These are phyloP conservation scores for Rhizopus sp. DNA, from an alignment of 371 early-diverging fungal genomes.

Conservation along the genomic window DNA sequence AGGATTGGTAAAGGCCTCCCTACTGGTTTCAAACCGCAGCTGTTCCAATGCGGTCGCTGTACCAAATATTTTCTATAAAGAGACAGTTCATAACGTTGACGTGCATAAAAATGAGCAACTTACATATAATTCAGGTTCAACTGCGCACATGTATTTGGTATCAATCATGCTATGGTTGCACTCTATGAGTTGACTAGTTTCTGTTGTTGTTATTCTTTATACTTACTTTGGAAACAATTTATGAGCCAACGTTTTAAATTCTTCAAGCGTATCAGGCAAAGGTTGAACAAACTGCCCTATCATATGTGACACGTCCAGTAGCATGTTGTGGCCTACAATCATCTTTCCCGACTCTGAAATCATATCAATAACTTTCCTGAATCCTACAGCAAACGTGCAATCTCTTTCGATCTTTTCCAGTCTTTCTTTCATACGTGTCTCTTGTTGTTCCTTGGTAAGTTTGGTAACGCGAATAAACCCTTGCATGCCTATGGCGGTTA, in stretches of 20 bases:
- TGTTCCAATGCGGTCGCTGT: conserved; percentile 39
- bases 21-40: conserved; percentile 43
- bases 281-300: conserved; percentile 69
- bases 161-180: conserved; percentile 65
- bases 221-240: conserved; percentile 60
- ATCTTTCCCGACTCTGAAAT: conserved; percentile 70
- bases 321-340: conserved; percentile 85
- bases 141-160: conserved; percentile 75
- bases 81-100: neutral
- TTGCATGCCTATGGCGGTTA: conserved; percentile 51
- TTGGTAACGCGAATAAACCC: conserved; percentile 45
- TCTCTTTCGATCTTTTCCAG: conserved; percentile 50
- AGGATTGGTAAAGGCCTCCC: conserved; percentile 51
- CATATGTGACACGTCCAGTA: conserved; percentile 78
- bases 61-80: conserved; percentile 27
- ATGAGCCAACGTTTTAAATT: conserved; percentile 61
- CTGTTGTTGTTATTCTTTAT: neutral
- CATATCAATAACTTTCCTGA: conserved; percentile 78
- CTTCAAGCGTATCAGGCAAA: conserved; percentile 65
- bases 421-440: conserved; percentile 34
- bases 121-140: conserved; percentile 56
- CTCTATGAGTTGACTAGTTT: neutral
- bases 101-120: neutral
- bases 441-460: conserved; percentile 42
- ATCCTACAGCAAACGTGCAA: conserved; percentile 67